Evolutionary conservation across 352 stramenopile species (phyloP), one percentile per base, ranked within the genome.

Genomic region (Phytopythium kandeliae): DNA sequence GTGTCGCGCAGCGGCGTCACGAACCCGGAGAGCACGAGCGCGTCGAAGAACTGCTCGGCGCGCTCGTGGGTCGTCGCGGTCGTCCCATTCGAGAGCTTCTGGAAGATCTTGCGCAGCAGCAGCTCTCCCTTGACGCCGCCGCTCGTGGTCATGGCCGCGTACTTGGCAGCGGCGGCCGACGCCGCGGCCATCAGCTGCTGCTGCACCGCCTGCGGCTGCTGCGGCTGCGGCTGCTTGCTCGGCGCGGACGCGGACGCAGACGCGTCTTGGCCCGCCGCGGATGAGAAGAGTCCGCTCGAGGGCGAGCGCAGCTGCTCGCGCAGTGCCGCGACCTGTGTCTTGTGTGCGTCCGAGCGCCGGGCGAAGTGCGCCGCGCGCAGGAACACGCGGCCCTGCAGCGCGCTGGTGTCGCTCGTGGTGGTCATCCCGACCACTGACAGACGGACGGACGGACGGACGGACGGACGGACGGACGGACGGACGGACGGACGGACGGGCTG

Each of bases 1-100:
- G 4, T 25, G n/a, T 54, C 48, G 15, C 38, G 48, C 48, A 47
- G 17, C 8, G 48, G 48, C 19, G 48, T 54, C 19, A 54, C 24
- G 28, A 54, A 54, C 2, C 48, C 48, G 26, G 36, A 46, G 21
- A 54, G 33, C 35, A 54, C 48, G 34, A 54, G 48, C 35, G 48
- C 48, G 44, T 50, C 44, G 26, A 50, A 50, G 26, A 50, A 50
- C 26, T 50, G 44, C 48, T 54, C 48, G 4, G 48, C 48, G 44
- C 44, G 44, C 44, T 50, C 44, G 17, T 50, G 44, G 15, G 44
- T 50, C 22, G 28, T 50, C 17, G 44, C 44, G 26, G 25, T 8
- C 17, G 26, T 50, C 26, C 44, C 44, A 17, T 50, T 50, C 25
- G 44, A 50, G 7, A 50, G 28, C 44, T 37, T 36, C 44, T 50